A percentile compares a stretch with the other conserved stretches of the same genome.
phyloP scores from a whole-genome alignment of 78 protist genomes.

The Dictyostelium brefeldianum region DNA sequence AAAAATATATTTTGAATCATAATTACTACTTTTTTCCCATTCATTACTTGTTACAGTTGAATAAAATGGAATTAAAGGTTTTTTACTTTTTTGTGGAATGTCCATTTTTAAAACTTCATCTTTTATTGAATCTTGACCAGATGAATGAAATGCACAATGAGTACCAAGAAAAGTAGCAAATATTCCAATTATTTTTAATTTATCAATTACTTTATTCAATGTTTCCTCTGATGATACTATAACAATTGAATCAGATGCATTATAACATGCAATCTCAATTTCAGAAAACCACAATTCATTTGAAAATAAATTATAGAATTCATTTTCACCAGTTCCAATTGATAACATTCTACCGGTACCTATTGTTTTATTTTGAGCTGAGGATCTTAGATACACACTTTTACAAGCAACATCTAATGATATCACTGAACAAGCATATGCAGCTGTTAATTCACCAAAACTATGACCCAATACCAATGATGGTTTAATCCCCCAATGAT shows the following conservation, averaged over 20 bases:
- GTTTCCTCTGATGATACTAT: not conserved
- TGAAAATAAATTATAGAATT: not conserved
- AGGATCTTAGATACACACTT: not conserved
- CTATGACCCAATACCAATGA: conserved; percentile 80
- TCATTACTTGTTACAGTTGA: conserved; percentile 12
- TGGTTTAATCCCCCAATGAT: conserved; percentile 57
- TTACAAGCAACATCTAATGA: conserved; percentile 1
- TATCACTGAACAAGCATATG: conserved; percentile 13
- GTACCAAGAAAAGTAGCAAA: conserved; percentile 18
- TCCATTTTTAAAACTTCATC: too few species aligned
- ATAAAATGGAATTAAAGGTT: conserved; percentile 4
- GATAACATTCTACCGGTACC: conserved; percentile 64
- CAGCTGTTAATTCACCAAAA: conserved; percentile 54
- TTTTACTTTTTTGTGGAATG: not conserved
- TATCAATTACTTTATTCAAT: not conserved
- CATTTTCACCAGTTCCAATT: not conserved
- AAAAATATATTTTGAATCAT: not conserved
- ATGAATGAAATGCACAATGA: conserved; percentile 30
- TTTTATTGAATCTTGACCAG: not conserved
- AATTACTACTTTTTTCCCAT: not conserved
- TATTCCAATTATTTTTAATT: not conserved
- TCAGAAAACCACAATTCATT: not conserved
- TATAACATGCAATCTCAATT: conserved; percentile 2
- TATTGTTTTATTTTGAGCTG: conserved; percentile 3
- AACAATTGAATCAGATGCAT: conserved; percentile 8